Conservation (phyloP, 192 early-diverging fungal species). For the Backusella psychrophila region DNA sequence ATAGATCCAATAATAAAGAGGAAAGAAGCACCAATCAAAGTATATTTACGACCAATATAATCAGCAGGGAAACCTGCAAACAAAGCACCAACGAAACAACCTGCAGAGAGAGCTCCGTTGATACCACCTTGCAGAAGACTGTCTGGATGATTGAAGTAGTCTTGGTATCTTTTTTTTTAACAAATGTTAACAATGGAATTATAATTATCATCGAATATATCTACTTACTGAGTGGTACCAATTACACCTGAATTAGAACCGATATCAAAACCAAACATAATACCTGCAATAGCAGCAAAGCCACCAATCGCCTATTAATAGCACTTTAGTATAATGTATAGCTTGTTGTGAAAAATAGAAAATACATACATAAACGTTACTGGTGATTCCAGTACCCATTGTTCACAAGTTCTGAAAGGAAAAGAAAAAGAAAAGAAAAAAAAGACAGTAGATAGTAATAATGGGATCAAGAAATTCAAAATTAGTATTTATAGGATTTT, state of each 20-base stretch:
- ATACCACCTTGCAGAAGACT: constrained; percentile 60
- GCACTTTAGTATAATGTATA: neutral
- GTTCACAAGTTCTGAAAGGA: neutral
- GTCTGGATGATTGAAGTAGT: constrained; percentile 54
- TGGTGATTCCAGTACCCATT: neutral
- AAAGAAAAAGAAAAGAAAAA: neutral
- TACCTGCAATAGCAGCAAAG: constrained; percentile 53
- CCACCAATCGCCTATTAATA: constrained; percentile 33
- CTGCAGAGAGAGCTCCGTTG: constrained; percentile 63
- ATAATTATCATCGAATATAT: neutral
- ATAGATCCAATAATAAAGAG: constrained; percentile 75
- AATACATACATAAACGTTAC: constrained; percentile 10
- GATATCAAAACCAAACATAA: constrained; percentile 58
- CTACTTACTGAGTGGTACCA: constrained; percentile 32
- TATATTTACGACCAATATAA: constrained; percentile 61
- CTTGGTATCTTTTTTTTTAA: constrained; percentile 38
- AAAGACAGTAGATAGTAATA: constrained; percentile 5
- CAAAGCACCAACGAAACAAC: constrained; percentile 75
- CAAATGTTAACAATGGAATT: neutral
- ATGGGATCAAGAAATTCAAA: constrained; percentile 8
- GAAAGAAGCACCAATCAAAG: constrained; percentile 61
- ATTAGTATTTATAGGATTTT: constrained; percentile 2
- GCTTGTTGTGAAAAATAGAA: neutral
- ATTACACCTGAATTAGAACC: constrained; percentile 41
- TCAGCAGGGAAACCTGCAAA: constrained; percentile 68